Base-by-base conservation (phyloP, 371 early-diverging fungal species). In the Sporodiniella umbellata region DNA sequence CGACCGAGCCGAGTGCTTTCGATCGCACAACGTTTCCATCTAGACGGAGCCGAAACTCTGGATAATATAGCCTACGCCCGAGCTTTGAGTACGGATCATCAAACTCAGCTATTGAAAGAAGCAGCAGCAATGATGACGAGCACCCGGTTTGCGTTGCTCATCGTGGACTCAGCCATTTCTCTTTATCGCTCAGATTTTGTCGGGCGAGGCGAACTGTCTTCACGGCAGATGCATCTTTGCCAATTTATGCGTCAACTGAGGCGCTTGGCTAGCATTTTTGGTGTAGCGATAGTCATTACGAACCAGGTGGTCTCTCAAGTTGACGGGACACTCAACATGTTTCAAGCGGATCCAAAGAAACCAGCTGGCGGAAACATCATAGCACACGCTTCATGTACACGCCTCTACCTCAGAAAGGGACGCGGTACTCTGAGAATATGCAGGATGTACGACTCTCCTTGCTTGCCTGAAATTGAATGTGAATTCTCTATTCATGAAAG, bases 301-400 rank as follows among this genome's bases (percentile, higher is more conserved):
- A 99, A 99, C 61, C 99, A 99, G 72, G 99, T 99, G 0, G 99
- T 99, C 1, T 96, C 99, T 0, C 90, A 89, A 57, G 98, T 98
- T 0, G 99, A 99, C 68, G 98, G 96, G 40, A 93, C 85, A 7
- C 81, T 86, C 42, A 75, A 87, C 18, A 90, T 96, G 92, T 95
- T 96, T 78, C 84, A 83, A 48, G 86, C 91, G 11, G 98, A 98
- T 58, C 93, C 94, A 25, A 98, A 98, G 66, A 99, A 98, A 62
- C 99, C 99, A 3, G 95, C 98, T 46, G 99, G 99, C 31, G 99
- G 99, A 35, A 94, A 99, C 68, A 95, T 99, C 35, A 95, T 99
- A 72, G 99, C 99, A 0, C 99, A 99, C 62, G 89, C 99, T 12
- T 98, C 96, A 43, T 93, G 93, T n/a, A 84, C 87, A 7, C 75